Base-by-base conservation (phyloP, 257 asterid species). In the Lycium ferocissimum region DNA sequence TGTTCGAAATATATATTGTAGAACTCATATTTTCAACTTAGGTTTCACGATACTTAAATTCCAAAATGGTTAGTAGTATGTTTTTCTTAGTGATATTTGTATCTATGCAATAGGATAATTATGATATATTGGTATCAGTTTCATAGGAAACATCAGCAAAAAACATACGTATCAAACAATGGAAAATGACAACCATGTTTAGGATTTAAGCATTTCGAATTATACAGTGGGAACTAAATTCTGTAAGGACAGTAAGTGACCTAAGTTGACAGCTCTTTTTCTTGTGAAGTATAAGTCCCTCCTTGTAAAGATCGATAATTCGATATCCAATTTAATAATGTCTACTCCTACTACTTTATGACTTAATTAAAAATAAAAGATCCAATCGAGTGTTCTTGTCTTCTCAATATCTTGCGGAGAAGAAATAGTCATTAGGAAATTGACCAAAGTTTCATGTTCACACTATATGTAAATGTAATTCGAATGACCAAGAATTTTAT, bases 241-340 rank as follows among this genome's bases (percentile, higher is more conserved):
- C 5, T 80, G 80, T n/a, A 49, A 82, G 67, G 3, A 66, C 20
- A 54, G 6, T 72, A 22, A 33, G 5, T 40, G 45, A 40, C 45
- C 6, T 67, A 76, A 62, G 71, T 43, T 53, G 37, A 62, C 18
- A 71, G 83, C 85, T 81, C 67, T 63, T 84, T 80, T 81, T 78
- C 83, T 79, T 79, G 86, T 69, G 40, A 78, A 66, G 70, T 72
- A 62, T 87, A 72, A 65, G 57, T 72, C 14, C 35, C 70, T 7
- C 49, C 59, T 72, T 65, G 85, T 18, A 22, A 73, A 26, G 20
- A 84, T 67, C 87, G 84, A 26, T 26, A 26, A 26, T 26, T 26
- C 33, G 33, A 26, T 26, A 26, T 26, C 4, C 70, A 75, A 35
- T 51, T 8, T 26, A 47, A 45, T 47, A 35, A 17, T 45, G n/a